Evolutionary conservation across 2,329 filamentous ascomycete genomes (phyloP), one percentile per base, ranked within the genome.

Genomic region (Pseudocercospora fijiensis): DNA sequence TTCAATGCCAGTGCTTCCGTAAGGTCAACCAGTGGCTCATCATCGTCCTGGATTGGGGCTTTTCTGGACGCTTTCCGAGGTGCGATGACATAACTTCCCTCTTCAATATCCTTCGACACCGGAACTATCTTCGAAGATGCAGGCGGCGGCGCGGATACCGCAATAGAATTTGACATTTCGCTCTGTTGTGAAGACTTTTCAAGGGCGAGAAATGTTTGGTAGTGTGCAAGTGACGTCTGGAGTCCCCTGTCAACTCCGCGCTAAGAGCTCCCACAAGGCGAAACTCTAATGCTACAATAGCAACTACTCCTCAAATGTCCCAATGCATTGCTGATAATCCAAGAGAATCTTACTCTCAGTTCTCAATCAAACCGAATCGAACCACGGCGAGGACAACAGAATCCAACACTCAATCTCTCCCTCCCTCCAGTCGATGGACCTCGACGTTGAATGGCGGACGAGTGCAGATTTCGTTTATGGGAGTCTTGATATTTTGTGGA

Each of bases 21-120:
- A n/a, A 77, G 78, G 65, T 83, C 82, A 27, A 83, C 76, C 11
- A 84, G 75, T 4, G 81, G 79, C 60, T 81, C 81, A 4, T 80
- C 78, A 16, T 78, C 74, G 33, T 78, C 74, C 18, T 55, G 26
- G 2, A 49, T 30, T 10, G 57, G 28, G 10, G 57, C 27, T 30
- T 66, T 64, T 62, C 63, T 67, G 9, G 53, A 28, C 4, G 30
- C 13, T 52, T 60, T 65, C 30, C 62, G 24, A 37, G 65, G 64
- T 13, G 27, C 47, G 16, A 68, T 63, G n/a, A 67, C 20, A 43
- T 56, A 63, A 7, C 11, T 61, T 58, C 65, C 64, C 18, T 63
- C 45, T n/a, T 58, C 49, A 30, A 45, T 45, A 41, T 45, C 8
- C 18, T 11, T 10, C 45, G 11, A n/a, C 3, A 8, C 24, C 27